A percentile compares a stretch with the other conserved stretches of the same genome.
Evolutionary conservation across 805 yeast species (phyloP).

Genomic region (Limtongozyma cylindracea): DNA sequence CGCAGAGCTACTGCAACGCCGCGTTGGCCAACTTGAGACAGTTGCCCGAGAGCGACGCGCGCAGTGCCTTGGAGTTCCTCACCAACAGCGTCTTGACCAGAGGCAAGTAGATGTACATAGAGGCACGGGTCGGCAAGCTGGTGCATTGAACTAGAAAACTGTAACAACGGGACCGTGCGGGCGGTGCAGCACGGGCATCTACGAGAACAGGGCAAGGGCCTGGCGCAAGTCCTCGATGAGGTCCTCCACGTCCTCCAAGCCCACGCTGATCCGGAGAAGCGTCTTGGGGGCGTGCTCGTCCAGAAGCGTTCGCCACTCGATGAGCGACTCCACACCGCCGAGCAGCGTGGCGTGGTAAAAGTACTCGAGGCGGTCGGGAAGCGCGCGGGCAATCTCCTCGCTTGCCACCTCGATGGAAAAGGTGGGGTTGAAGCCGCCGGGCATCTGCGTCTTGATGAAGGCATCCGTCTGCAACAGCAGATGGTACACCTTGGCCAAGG

Average conservation of each 20-base stretch:
- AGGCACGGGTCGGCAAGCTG: no score
- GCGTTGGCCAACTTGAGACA: slow-evolving; percentile 50
- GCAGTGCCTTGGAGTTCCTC: slow-evolving; percentile 66
- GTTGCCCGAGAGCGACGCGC: slow-evolving; percentile 73
- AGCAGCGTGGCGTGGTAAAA: slow-evolving; percentile 85
- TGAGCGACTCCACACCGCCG: slow-evolving; percentile 78
- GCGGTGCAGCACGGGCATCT: no score
- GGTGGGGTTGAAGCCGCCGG: slow-evolving; percentile 43
- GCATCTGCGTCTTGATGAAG: slow-evolving; percentile 39
- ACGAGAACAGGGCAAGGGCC: no score
- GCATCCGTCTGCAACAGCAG: slow-evolving; percentile 55
- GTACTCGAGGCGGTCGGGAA: slow-evolving; percentile 40
- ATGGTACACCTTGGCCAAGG: slow-evolving; percentile 29
- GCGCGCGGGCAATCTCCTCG: slow-evolving; percentile 25
- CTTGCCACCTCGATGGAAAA: slow-evolving; percentile 33
- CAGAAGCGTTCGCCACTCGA: slow-evolving; percentile 74
- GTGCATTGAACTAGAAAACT: no score
- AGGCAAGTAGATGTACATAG: no score
- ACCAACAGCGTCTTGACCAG: slow-evolving; percentile 71
- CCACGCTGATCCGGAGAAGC: slow-evolving; percentile 53
- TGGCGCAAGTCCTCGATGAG: slow-evolving; percentile 44
- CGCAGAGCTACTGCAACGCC: slow-evolving; percentile 47
- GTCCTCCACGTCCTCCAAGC: slow-evolving; percentile 57
- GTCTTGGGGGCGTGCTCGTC: slow-evolving; percentile 26
- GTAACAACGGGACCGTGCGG: no score